Percentiles rank a stretch among this genome's conserved stretches.
phyloP scores from a whole-genome alignment of 1,139 yeast species.

The Blastobotrys arbuscula region DNA sequence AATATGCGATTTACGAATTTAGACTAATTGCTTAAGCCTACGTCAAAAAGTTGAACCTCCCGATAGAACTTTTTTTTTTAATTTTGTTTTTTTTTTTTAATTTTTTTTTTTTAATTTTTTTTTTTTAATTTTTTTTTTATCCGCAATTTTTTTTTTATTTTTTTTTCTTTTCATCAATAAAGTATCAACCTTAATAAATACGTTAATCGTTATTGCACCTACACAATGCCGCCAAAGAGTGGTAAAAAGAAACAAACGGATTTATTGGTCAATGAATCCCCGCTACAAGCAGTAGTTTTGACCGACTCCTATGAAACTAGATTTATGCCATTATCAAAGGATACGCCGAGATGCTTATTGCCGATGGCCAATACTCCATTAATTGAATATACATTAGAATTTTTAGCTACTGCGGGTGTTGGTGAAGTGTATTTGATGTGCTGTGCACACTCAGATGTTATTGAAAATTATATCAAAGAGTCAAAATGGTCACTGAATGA shows the following conservation, averaged over 20 bases:
- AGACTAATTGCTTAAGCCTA: too few species aligned
- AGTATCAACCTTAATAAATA: too few species aligned
- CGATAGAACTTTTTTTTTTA: too few species aligned
- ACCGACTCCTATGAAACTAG: constrained; percentile 90
- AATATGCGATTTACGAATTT: too few species aligned
- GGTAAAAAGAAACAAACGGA: constrained; percentile 31
- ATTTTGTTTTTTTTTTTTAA: too few species aligned
- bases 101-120: too few species aligned
- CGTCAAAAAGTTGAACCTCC: too few species aligned
- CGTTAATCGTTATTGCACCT: too few species aligned
- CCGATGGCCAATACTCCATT: constrained; percentile 92
- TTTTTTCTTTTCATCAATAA: too few species aligned
- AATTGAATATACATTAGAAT: constrained; percentile 90
- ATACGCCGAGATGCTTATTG: constrained; percentile 78
- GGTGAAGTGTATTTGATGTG: constrained; percentile 87
- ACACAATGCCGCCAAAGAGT: constrained; percentile 27
- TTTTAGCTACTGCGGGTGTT: constrained; percentile 85
- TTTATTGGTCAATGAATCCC: constrained; percentile 13
- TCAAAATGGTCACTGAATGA: constrained; percentile 73
- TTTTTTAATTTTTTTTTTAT: too few species aligned
- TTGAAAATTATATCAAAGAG: constrained; percentile 70
- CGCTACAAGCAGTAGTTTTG: constrained; percentile 86
- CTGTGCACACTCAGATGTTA: constrained; percentile 83
- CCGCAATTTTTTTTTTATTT: too few species aligned
- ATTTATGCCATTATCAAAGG: constrained; percentile 85